Conservation (phyloP, 1,284 basidiomycete species). For the Marasmius oreades region DNA sequence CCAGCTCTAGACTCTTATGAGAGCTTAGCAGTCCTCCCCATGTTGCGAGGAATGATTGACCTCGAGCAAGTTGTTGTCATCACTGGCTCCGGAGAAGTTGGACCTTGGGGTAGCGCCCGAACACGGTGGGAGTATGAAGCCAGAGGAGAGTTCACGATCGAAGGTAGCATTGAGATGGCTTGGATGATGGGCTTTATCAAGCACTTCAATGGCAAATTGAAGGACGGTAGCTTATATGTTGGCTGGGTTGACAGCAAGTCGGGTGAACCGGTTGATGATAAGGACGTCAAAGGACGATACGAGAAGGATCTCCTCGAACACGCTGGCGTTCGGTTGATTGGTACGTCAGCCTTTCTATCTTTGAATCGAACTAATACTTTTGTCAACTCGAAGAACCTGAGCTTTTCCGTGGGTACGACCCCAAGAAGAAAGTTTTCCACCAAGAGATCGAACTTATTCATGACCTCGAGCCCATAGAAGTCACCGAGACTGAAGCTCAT, state of each 20-base stretch:
- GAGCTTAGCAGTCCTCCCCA: constrained; percentile 67
- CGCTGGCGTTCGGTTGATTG: constrained; percentile 94
- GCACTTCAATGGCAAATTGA: constrained; percentile 95
- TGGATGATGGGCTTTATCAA: constrained; percentile 99
- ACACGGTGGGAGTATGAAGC: constrained; percentile 99
- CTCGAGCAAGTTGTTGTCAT: constrained; percentile 94
- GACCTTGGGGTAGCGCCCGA: constrained; percentile 97
- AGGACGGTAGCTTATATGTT: constrained; percentile 89
- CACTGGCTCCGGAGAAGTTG: constrained; percentile 96
- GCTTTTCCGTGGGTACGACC: constrained; percentile 96
- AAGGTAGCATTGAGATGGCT: constrained; percentile 98
- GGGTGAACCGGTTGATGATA: constrained; percentile 97
- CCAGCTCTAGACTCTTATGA: constrained; percentile 71
- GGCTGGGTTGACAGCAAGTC: constrained; percentile 97
- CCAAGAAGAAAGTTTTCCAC: constrained; percentile 94
- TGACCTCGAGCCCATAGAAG: constrained; percentile 95
- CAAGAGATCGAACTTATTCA: constrained; percentile 97
- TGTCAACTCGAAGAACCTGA: constrained; percentile 74
- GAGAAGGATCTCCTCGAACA: constrained; percentile 93
- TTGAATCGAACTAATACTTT: constrained; percentile 15
- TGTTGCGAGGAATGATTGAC: constrained; percentile 86
- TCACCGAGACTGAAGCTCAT: constrained; percentile 85
- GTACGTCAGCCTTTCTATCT: constrained; percentile 39
- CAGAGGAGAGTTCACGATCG: constrained; percentile 89
- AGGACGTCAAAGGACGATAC: constrained; percentile 91